Evolutionary conservation across 352 stramenopile genomes (phyloP).

Genomic region (Albugo candida): DNA sequence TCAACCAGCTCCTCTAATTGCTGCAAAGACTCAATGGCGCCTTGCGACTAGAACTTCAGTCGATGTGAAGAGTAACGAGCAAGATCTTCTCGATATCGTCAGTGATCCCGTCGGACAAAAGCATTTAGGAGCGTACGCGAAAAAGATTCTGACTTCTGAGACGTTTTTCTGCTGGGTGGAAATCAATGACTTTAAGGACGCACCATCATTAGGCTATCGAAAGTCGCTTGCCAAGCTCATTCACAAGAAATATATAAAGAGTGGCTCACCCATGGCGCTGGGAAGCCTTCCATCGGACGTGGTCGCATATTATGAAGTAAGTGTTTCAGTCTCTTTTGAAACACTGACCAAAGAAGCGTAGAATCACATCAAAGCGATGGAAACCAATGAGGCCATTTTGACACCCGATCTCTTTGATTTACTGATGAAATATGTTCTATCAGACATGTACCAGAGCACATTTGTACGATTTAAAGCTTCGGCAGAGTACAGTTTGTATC

Average conservation of each 20-base stretch:
- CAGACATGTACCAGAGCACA: constrained; percentile 66
- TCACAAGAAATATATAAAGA: constrained; percentile 72
- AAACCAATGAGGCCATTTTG: constrained; percentile 17
- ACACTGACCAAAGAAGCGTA: constrained; percentile 8
- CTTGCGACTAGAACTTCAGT: constrained; percentile 19
- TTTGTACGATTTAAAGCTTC: constrained; percentile 59
- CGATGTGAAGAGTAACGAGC: constrained; percentile 27
- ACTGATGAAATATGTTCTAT: constrained; percentile 41
- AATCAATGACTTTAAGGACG: constrained; percentile 64
- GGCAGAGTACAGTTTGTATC: constrained; percentile 43
- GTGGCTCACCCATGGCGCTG: constrained; percentile 46
- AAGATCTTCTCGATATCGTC: constrained; percentile 46
- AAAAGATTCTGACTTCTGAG: constrained; percentile 69
- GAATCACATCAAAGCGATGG: constrained; percentile 42
- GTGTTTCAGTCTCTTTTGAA: constrained; percentile 1
- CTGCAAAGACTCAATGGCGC: constrained; percentile 62
- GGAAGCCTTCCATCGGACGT: constrained; percentile 56
- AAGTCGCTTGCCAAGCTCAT: constrained; percentile 65
- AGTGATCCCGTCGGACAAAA: constrained; percentile 65
- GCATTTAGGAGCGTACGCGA: constrained; percentile 56
- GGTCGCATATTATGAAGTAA: constrained; percentile 43
- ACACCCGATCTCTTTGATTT: constrained; percentile 49
- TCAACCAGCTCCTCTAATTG: constrained; percentile 43
- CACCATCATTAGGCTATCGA: constrained; percentile 39
- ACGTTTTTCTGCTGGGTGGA: constrained; percentile 77